Conservation (phyloP, 805 yeast species). For the Wickerhamiella australiensis region DNA sequence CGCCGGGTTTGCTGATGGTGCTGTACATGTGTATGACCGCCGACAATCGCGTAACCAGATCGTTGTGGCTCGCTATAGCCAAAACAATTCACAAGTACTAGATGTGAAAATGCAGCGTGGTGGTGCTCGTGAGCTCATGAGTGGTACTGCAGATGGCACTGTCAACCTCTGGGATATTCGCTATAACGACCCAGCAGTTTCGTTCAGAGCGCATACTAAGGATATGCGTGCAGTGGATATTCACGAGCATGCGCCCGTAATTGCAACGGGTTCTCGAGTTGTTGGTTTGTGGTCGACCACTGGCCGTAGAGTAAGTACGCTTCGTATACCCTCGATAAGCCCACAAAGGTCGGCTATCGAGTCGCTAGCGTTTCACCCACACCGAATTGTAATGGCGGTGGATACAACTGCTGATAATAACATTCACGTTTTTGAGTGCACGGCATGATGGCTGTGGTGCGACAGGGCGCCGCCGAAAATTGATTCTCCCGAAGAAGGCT, state of each 20-base stretch:
- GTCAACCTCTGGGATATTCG: conserved; percentile 90
- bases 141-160: conserved; percentile 67
- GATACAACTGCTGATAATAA: conserved; percentile 31
- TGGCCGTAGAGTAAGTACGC: conserved; percentile 57
- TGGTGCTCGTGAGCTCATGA: conserved; percentile 77
- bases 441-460: neutral
- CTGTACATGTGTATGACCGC: conserved; percentile 80
- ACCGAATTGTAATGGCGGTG: conserved; percentile 83
- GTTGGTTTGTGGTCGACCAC: conserved; percentile 76
- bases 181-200: conserved; percentile 47
- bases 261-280: conserved; percentile 74
- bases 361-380: conserved; percentile 75
- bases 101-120: conserved; percentile 95
- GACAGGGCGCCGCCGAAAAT: too few species aligned
- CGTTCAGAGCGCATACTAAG: conserved; percentile 45
- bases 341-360: conserved; percentile 33
- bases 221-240: conserved; percentile 59
- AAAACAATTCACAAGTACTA: conserved; percentile 44
- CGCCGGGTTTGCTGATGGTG: conserved; percentile 88
- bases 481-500: too few species aligned
- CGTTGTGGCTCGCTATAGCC: conserved; percentile 71
- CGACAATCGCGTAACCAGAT: conserved; percentile 74
- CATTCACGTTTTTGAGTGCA: conserved; percentile 14
- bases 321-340: conserved; percentile 35
- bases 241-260: conserved; percentile 94